These are phyloP conservation scores for Flaveria robusta DNA, from an alignment of 129 eudicot genomes.

Conservation along the genomic window DNA sequence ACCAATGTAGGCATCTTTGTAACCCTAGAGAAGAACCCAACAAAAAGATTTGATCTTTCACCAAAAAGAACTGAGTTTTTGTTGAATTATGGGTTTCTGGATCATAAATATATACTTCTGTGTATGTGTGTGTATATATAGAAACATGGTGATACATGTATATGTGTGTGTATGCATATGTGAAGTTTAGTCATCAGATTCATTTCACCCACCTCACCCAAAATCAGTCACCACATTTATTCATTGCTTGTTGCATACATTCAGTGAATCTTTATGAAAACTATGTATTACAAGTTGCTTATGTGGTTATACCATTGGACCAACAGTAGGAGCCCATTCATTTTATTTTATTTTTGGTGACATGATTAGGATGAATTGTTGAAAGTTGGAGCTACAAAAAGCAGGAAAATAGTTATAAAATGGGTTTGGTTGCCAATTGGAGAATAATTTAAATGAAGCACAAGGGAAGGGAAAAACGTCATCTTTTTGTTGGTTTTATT, in stretches of 20 bases:
- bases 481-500: neutral
- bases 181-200: conserved; percentile 31
- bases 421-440: neutral
- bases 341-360: neutral
- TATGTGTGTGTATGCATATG: conserved; percentile 26
- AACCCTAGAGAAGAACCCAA: conserved; percentile 39
- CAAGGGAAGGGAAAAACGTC: neutral
- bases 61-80: conserved; percentile 35
- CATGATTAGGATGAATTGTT: conserved; percentile 1
- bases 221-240: conserved; percentile 26
- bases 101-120: conserved; percentile 21
- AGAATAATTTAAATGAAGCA: neutral
- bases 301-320: conserved; percentile 22
- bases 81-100: conserved; percentile 14
- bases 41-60: conserved; percentile 36
- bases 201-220: conserved; percentile 26
- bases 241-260: conserved; percentile 39
- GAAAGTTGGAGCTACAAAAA: neutral
- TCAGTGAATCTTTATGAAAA: conserved; percentile 30
- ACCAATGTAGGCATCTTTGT: conserved; percentile 76
- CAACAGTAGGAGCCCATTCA: conserved; percentile 28
- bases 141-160: conserved; percentile 23
- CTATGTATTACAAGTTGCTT: conserved; percentile 26
- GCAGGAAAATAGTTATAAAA: neutral
- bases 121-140: neutral